Percentiles rank a stretch among this genome's conserved stretches.
Evolutionary conservation across 352 stramenopile species (phyloP).

Genomic region (Pythium oligandrum): DNA sequence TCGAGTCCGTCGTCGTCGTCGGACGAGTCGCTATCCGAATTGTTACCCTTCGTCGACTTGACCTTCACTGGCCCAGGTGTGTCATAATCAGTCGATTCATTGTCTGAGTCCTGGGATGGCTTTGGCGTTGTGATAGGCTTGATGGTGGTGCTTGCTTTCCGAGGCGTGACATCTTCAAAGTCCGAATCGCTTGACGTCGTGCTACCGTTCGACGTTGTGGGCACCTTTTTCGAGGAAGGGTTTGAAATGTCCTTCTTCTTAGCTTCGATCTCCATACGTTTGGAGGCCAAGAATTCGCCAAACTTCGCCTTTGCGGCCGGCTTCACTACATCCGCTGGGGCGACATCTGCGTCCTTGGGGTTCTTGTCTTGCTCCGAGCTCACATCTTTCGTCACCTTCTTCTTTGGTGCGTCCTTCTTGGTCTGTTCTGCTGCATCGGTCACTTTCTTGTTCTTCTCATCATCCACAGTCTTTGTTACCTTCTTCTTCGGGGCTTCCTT

Average conservation of each 20-base stretch:
- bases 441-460: no score
- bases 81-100: no score
- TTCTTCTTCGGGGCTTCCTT: constrained; percentile 12
- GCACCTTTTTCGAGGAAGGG: constrained; percentile 10
- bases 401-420: constrained; percentile 32
- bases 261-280: background rate
- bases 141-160: background rate
- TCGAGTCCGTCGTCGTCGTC: constrained; percentile 64
- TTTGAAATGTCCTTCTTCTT: constrained; percentile 11
- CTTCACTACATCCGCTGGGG: constrained; percentile 1
- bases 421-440: constrained; percentile 10
- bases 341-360: constrained; percentile 9
- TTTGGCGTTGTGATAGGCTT: no score
- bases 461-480: background rate
- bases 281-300: no score
- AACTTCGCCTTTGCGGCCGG: background rate
- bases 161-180: constrained; percentile 21
- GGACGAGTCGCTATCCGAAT: constrained; percentile 20
- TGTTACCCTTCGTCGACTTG: no score
- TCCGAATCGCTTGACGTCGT: constrained; percentile 31
- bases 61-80: no score
- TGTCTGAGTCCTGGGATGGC: no score
- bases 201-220: constrained; percentile 9
- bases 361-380: constrained; percentile 15
- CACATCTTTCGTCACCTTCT: constrained; percentile 15